phyloP scores from a whole-genome alignment of 768 basidiomycete genomes.

The Russula abietina region DNA sequence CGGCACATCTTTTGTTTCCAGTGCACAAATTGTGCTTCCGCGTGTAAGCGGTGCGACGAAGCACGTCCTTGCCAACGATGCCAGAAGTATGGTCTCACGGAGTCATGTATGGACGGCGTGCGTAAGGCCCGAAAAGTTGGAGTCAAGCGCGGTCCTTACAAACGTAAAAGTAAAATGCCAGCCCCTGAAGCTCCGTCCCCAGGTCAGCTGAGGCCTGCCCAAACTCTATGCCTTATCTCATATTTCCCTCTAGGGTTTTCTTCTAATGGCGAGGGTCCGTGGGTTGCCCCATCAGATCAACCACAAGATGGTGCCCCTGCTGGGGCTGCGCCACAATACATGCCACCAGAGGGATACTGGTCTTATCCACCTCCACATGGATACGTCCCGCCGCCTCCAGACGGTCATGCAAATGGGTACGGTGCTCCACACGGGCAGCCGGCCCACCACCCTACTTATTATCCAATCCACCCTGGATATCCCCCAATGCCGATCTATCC shows the following conservation, averaged over 20 bases:
- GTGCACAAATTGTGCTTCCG: conserved; percentile 54
- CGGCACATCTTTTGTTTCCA: conserved; percentile 23
- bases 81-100: conserved; percentile 53
- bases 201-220: conserved; percentile 22
- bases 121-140: conserved; percentile 62
- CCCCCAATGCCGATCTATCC: conserved; percentile 31
- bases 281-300: conserved; percentile 27
- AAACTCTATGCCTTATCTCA: neutral
- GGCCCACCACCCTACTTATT: conserved; percentile 37
- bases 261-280: conserved; percentile 32
- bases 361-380: conserved; percentile 40
- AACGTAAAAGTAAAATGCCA: conserved; percentile 41
- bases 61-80: conserved; percentile 59
- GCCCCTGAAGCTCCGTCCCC: conserved; percentile 25
- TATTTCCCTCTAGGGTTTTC: conserved; percentile 22
- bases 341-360: conserved; percentile 40
- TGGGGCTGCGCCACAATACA: conserved; percentile 27
- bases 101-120: conserved; percentile 52
- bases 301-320: conserved; percentile 24
- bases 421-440: conserved; percentile 31
- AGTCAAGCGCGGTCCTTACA: conserved; percentile 53
- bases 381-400: conserved; percentile 36
- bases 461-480: conserved; percentile 36
- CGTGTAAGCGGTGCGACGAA: conserved; percentile 54
- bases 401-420: conserved; percentile 31